Evolutionary conservation across 2,329 filamentous ascomycete species (phyloP), one percentile per base, ranked within the genome.

Genomic region (Aureobasidium subglaciale): DNA sequence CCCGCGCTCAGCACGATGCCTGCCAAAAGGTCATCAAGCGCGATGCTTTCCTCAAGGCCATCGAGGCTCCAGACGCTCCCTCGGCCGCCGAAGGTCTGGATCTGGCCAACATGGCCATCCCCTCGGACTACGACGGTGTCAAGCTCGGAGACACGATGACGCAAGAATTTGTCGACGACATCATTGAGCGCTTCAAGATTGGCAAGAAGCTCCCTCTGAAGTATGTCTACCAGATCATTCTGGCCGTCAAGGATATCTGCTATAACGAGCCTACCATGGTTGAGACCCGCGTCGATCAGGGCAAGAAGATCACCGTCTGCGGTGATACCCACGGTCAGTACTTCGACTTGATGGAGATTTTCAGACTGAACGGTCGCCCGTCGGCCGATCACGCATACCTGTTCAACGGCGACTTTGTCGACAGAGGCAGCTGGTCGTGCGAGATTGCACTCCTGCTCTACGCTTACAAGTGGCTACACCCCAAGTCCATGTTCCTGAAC

Each of bases 341-440:
- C 75, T 99, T 95, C 70, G 93, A 99, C 71, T 80, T 99, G 38
- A 85, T 99, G 77, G 89, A 99, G 70, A 87, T 99, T 60, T 99
- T 99, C 83, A 80, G 88, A 61, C 80, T 93, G 56, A 96, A 96
- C 64, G 93, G 93, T 38, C 82, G 79, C 60, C 93, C 93, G 0
- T 82, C 81, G 15, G 89, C 92, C 59, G 89, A 87, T 68, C 90
- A 97, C 70, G 88, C 85, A 70, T 99, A 97, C 69, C 80, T 99
- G 11, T 99, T 99, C 80, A 99, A 99, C 70, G 93, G 93, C 61
- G 93, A 99, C 73, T 99, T 99, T 68, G 93, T 99, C 54, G 93
- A 99, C 70, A 84, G 93, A 69, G 93, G 93, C 25, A 96, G 90
- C 34, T 99, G 93, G 93, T 97, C 92, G 6, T 90, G 86, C n/a